A percentile compares a stretch with the other conserved stretches of the same genome.
These are phyloP conservation scores for Dipteronia sinensis DNA, from an alignment of 345 rosid genomes.

Conservation along the genomic window DNA sequence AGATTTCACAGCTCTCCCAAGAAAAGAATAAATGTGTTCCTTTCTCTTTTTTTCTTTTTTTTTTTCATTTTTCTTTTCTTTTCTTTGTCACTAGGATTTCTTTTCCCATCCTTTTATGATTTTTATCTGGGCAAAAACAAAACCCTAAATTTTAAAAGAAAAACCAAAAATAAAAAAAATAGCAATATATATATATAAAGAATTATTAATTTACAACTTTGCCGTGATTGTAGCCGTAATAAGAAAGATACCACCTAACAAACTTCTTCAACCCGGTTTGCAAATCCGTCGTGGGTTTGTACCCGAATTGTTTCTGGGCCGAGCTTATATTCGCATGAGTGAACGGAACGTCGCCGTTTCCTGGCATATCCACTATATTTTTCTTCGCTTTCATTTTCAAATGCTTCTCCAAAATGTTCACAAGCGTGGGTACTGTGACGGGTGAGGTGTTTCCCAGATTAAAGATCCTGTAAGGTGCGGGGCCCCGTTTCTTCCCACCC, in stretches of 20 bases:
- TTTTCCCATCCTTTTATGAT: neutral
- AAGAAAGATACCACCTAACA: conserved; percentile 76
- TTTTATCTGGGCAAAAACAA: neutral
- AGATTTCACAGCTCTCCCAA: conserved; percentile 10
- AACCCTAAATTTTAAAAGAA: conserved; percentile 5
- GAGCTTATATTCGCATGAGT: conserved; percentile 78
- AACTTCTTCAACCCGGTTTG: conserved; percentile 83
- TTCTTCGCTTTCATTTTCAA: conserved; percentile 67
- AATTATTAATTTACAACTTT: conserved; percentile 46
- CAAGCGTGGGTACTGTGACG: conserved; percentile 72
- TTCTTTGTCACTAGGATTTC: neutral
- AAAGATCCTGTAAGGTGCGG: conserved; percentile 67
- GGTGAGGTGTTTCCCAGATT: conserved; percentile 84
- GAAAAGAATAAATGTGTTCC: conserved; percentile 20
- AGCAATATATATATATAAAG: neutral
- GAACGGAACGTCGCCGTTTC: conserved; percentile 93
- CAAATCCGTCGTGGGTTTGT: conserved; percentile 82
- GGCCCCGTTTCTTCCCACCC: conserved; percentile 72
- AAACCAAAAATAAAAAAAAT: neutral
- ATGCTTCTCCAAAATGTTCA: conserved; percentile 67
- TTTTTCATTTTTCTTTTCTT: neutral
- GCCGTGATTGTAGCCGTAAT: conserved; percentile 67
- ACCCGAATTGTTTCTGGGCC: conserved; percentile 68
- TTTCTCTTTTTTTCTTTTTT: neutral
- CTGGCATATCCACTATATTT: conserved; percentile 66